phyloP scores from a whole-genome alignment of 768 basidiomycete species.

The Calocybe gangraenosa region DNA sequence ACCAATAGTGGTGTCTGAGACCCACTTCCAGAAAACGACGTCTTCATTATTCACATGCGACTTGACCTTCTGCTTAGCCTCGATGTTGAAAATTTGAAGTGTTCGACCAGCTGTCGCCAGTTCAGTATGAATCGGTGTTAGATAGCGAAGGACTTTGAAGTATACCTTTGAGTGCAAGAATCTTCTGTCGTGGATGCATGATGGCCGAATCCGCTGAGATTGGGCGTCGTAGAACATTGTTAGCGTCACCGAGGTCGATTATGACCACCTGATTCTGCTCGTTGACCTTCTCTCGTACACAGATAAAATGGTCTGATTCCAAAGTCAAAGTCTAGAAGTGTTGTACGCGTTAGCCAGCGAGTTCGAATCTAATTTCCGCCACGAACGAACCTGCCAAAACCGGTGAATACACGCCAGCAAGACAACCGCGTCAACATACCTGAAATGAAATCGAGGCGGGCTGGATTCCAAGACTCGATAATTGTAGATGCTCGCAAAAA shows the following conservation, averaged over 20 bases:
- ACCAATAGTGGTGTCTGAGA: conserved; percentile 85
- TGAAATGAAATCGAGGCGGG: conserved; percentile 97
- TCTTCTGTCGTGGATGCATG: conserved; percentile 96
- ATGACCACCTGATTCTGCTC: conserved; percentile 98
- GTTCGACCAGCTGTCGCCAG: conserved; percentile 76
- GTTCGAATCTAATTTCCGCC: conserved; percentile 1
- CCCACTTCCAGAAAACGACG: conserved; percentile 99
- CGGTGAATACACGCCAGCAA: conserved; percentile 30
- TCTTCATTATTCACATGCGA: conserved; percentile 93
- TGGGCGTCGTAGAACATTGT: conserved; percentile 92
- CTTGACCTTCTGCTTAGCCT: conserved; percentile 96
- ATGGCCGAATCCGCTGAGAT: conserved; percentile 99
- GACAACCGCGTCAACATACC: conserved; percentile 48
- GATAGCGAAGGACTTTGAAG: conserved; percentile 6
- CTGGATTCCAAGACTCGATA: conserved; percentile 93
- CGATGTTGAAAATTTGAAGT: conserved; percentile 97
- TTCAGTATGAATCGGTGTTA: conserved; percentile 12
- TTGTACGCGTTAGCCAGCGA: conserved; percentile 1
- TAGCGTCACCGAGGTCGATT: conserved; percentile 95
- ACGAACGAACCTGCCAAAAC: conserved; percentile 26
- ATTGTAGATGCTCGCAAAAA: conserved; percentile 89
- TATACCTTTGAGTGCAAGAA: conserved; percentile 90
- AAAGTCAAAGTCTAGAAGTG: conserved; percentile 76
- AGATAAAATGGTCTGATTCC: conserved; percentile 98
- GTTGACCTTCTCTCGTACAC: conserved; percentile 92